Evolutionary conservation across 2,329 filamentous ascomycete species (phyloP).

Genomic region (Xylariaceae sp.): DNA sequence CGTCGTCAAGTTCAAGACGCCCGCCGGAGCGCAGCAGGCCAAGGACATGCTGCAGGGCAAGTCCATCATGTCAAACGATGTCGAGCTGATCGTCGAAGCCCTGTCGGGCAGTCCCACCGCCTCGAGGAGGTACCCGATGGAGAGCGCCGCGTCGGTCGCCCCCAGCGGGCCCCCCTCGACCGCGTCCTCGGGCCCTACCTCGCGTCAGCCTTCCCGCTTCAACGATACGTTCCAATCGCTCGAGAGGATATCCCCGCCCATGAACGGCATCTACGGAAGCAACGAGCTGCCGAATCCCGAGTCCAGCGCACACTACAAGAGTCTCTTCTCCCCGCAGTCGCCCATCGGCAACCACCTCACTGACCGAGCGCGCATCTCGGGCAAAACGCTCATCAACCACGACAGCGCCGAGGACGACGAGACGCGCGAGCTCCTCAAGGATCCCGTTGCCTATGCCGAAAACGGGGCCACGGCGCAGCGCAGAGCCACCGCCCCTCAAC

Average conservation of each 20-base stretch:
- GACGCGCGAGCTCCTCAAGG: constrained; percentile 62
- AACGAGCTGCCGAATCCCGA: constrained; percentile 55
- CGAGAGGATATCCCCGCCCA: constrained; percentile 55
- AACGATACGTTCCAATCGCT: constrained; percentile 54
- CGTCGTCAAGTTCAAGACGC: constrained; percentile 44
- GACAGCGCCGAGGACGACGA: constrained; percentile 63
- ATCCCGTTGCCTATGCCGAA: constrained; percentile 67
- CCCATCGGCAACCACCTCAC: constrained; percentile 63
- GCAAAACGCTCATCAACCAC: constrained; percentile 66
- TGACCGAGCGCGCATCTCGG: constrained; percentile 52
- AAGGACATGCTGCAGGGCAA: constrained; percentile 51
- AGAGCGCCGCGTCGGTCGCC: constrained; percentile 30
- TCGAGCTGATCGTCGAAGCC: constrained; percentile 55
- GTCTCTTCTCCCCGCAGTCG: constrained; percentile 64
- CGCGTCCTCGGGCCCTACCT: constrained; percentile 37
- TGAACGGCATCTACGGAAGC: constrained; percentile 44
- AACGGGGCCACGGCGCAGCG: constrained; percentile 55
- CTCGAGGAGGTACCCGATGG: constrained; percentile 45
- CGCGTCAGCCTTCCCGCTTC: constrained; percentile 51
- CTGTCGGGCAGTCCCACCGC: constrained; percentile 33
- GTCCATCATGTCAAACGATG: constrained; percentile 41
- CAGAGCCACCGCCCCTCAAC: constrained; percentile 62
- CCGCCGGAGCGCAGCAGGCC: constrained; percentile 47
- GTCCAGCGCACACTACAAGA: constrained; percentile 46
- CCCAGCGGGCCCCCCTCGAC: constrained; percentile 35